phyloP scores from a whole-genome alignment of 768 basidiomycete genomes.

The Hygrophoropsis aurantiaca region DNA sequence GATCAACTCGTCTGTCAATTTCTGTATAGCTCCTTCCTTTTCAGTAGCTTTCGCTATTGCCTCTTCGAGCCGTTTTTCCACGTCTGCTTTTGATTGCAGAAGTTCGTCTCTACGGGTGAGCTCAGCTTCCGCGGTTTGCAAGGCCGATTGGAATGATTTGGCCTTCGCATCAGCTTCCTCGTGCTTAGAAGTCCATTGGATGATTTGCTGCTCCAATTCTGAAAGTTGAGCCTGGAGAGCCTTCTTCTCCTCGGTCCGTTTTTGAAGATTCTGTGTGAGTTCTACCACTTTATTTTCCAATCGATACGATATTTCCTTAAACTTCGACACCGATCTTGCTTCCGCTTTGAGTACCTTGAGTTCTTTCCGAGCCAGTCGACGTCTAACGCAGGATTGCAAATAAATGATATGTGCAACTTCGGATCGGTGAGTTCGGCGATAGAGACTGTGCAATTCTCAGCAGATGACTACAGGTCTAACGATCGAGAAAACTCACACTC shows the following conservation, averaged over 20 bases:
- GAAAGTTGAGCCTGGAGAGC: constrained; percentile 72
- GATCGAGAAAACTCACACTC: constrained; percentile 61
- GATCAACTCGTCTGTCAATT: constrained; percentile 74
- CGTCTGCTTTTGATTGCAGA: constrained; percentile 69
- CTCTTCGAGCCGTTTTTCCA: constrained; percentile 82
- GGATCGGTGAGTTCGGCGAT: constrained; percentile 50
- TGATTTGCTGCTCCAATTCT: constrained; percentile 82
- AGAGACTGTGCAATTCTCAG: constrained; percentile 40
- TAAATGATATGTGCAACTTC: constrained; percentile 77
- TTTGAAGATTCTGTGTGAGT: constrained; percentile 91
- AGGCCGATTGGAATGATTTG: constrained; percentile 68
- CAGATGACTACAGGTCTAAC: neutral
- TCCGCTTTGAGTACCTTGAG: constrained; percentile 83
- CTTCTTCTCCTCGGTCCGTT: constrained; percentile 88
- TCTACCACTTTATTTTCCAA: constrained; percentile 99
- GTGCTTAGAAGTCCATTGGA: constrained; percentile 81
- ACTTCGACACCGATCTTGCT: constrained; percentile 95
- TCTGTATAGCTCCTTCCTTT: constrained; percentile 82
- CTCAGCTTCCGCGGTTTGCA: constrained; percentile 73
- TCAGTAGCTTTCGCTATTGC: constrained; percentile 69
- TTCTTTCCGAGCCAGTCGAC: constrained; percentile 82
- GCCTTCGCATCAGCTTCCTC: constrained; percentile 80
- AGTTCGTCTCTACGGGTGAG: constrained; percentile 72
- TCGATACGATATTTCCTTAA: constrained; percentile 97
- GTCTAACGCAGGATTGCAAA: constrained; percentile 89